Conservation (phyloP, 2,329 filamentous ascomycete genomes). For the Diaporthe citriasiana region DNA sequence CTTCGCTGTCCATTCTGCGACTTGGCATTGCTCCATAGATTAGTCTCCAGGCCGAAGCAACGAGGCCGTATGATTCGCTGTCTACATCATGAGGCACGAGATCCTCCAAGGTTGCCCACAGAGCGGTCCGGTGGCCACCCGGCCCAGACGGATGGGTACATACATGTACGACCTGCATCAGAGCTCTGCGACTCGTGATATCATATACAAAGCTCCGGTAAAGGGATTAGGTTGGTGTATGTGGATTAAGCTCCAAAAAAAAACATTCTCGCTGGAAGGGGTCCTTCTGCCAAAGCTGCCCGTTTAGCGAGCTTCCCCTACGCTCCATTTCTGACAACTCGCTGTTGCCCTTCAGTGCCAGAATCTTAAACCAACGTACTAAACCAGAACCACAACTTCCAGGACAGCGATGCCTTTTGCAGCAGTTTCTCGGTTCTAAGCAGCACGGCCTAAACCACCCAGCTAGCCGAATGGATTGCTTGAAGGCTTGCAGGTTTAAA, state of each 20-base stretch:
- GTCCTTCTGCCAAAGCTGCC: not conserved
- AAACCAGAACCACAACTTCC: not conserved
- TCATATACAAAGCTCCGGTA: not conserved
- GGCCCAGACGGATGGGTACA: not conserved
- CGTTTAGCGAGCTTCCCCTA: not conserved
- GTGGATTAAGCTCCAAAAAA: conserved; percentile 17
- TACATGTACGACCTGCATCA: not conserved
- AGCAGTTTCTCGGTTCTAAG: not conserved
- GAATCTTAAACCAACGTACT: not conserved
- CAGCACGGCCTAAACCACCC: not conserved
- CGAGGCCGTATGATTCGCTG: not conserved
- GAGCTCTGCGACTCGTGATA: not conserved
- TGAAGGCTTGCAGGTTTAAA: conserved; percentile 17
- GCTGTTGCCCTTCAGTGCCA: not conserved
- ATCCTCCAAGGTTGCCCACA: not conserved
- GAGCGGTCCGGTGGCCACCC: not conserved
- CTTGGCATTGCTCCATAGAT: conserved; percentile 22
- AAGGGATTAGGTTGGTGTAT: not conserved
- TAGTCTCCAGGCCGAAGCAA: not conserved
- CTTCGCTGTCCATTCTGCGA: conserved; percentile 19
- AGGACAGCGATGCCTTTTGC: not conserved
- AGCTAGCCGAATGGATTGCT: conserved; percentile 1
- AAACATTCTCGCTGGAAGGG: not conserved
- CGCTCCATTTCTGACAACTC: not conserved
- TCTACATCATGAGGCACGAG: not conserved